Evolutionary conservation across 2,329 filamentous ascomycete genomes (phyloP), one percentile per base, ranked within the genome.

Genomic region (Aspergillus ochraceoroseus): DNA sequence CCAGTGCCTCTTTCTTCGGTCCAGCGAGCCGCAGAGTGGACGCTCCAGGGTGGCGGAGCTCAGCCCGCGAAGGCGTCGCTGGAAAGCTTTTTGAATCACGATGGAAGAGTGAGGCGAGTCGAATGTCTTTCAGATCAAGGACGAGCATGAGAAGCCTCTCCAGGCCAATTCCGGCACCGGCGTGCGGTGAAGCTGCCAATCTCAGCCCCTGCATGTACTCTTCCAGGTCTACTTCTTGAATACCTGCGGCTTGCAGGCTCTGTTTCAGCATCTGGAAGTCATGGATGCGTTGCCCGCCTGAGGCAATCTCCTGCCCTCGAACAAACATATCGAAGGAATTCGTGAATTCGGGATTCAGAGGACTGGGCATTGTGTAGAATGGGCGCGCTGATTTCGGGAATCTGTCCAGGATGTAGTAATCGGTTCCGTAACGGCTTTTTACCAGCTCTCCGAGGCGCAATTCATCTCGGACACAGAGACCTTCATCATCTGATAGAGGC

Each of bases 241-340:
- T 82, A 44, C 87, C 87, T 32, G 79, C 75, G 32, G 77, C 76
- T 44, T 75, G 74, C 84, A 95, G 88, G 58, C 83, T 85, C 54
- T 83, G 75, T 29, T 82, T 76, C n/a, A 95, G 72, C 58, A 85
- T 76, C 3, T 74, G 68, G 0, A 84, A 76, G 47, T 92, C 82
- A 61, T 95, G 85, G 48, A 95, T 94, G 77, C 89, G 87, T 65
- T 95, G 89, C 5, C 89, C 89, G 53, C 89, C 89, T 1, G 87
- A 90, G 31, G 90, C 81, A 42, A 95, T 92, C 63, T 95, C 89
- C 58, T 95, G 89, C 0, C 89, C 89, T 20, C 89, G 83, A 29
- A 95, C 76, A 67, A 95, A 95, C 43, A 95, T 94, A 61, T 95
- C 89, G 55, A 95, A 95, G 0, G 89, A 94, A 61, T 94, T 94